phyloP scores from a whole-genome alignment of 148 eudicot species.

The Nyssa sinensis region DNA sequence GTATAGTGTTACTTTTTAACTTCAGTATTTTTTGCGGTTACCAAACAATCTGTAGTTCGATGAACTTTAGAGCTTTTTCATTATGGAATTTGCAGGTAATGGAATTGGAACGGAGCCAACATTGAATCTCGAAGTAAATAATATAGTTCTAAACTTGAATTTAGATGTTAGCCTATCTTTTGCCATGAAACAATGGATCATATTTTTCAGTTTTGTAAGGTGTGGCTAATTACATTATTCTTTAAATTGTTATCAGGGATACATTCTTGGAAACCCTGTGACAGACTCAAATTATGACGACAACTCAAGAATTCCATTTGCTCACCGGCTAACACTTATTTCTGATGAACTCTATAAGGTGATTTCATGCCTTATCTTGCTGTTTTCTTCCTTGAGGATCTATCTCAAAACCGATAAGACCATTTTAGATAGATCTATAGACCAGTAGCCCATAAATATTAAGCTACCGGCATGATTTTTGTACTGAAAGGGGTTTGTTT shows the following conservation, averaged over 20 bases:
- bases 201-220: no score
- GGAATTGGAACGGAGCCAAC: neutral
- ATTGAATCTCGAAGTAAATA: neutral
- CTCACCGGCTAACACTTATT: constrained; percentile 8
- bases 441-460: no score
- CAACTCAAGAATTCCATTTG: constrained; percentile 8
- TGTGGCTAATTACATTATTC: neutral
- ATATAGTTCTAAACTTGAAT: no score
- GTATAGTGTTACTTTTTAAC: no score
- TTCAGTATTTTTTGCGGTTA: no score
- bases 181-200: neutral
- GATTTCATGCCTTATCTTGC: neutral
- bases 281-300: neutral
- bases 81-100: constrained; percentile 3
- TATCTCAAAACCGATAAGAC: no score
- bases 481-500: no score
- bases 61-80: no score
- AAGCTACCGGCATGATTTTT: no score
- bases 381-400: neutral
- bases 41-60: no score
- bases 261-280: constrained; percentile 16
- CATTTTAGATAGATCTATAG: no score
- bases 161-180: neutral
- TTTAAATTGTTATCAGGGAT: constrained; percentile 28
- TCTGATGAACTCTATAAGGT: constrained; percentile 6